A percentile compares a stretch with the other conserved stretches of the same genome.
phyloP scores from a whole-genome alignment of 2,329 filamentous ascomycete genomes.

The Septoria linicola region DNA sequence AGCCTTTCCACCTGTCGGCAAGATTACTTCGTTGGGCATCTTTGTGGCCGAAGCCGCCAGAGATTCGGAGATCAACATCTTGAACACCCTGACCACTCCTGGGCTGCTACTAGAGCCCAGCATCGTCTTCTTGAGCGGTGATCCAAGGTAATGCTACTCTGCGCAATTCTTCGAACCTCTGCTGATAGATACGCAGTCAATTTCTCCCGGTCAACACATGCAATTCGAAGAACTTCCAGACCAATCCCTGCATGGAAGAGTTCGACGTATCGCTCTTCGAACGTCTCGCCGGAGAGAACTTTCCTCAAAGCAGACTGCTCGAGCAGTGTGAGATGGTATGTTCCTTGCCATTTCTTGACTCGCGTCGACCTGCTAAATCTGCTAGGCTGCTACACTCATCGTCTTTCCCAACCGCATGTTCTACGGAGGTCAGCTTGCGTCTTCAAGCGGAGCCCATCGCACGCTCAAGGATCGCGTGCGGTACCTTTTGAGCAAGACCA shows the following conservation, averaged over 20 bases:
- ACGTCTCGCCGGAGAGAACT: slow-evolving; percentile 19
- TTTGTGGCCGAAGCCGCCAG: slow-evolving; percentile 25
- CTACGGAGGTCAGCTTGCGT: neutral
- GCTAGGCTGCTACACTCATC: too few species aligned
- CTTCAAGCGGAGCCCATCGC: too few species aligned
- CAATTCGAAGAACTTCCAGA: slow-evolving; percentile 4
- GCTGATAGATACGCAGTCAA: slow-evolving; percentile 13
- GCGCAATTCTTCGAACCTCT: neutral
- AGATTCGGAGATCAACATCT: slow-evolving; percentile 23
- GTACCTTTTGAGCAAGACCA: slow-evolving; percentile 6
- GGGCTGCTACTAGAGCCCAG: slow-evolving; percentile 14
- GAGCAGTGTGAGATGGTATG: slow-evolving; percentile 20
- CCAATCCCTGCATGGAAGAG: slow-evolving; percentile 20
- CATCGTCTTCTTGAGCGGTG: slow-evolving; percentile 22
- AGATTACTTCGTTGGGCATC: slow-evolving; percentile 1
- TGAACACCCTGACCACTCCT: slow-evolving; percentile 17
- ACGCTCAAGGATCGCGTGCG: too few species aligned
- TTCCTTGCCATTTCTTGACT: neutral
- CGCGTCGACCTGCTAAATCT: too few species aligned
- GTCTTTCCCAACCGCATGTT: neutral
- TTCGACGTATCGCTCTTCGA: slow-evolving; percentile 18
- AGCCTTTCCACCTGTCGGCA: neutral
- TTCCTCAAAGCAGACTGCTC: slow-evolving; percentile 15
- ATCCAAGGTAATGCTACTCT: slow-evolving; percentile 15
- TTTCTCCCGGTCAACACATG: slow-evolving; percentile 22